Evolutionary conservation across 352 stramenopile species (phyloP).

Genomic region (Globisporangium polare): DNA sequence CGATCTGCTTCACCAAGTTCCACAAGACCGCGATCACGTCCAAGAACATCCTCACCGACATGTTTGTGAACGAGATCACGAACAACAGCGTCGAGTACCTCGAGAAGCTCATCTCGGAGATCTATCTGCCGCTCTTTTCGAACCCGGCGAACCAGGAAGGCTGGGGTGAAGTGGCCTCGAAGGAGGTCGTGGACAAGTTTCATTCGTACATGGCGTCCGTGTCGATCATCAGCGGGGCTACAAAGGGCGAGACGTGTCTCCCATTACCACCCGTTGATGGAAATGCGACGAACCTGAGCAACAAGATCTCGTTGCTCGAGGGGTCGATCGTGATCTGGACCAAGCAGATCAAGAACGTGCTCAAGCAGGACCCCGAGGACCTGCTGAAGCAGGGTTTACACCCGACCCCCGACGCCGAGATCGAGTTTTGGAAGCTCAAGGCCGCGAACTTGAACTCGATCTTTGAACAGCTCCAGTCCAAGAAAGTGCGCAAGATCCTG

Average conservation of each 20-base stretch:
- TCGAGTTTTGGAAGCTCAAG: slow-evolving; percentile 98
- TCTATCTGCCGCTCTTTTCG: slow-evolving; percentile 95
- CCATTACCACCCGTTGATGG: slow-evolving; percentile 91
- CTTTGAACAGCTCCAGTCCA: slow-evolving; percentile 92
- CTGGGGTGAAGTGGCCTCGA: slow-evolving; percentile 96
- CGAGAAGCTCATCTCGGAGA: slow-evolving; percentile 92
- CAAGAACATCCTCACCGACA: slow-evolving; percentile 84
- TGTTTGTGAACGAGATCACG: slow-evolving; percentile 85
- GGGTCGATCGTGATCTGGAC: slow-evolving; percentile 98
- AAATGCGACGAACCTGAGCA: slow-evolving; percentile 77
- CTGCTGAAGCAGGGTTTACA: slow-evolving; percentile 95
- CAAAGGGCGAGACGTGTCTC: slow-evolving; percentile 96
- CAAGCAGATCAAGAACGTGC: slow-evolving; percentile 98
- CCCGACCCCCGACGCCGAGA: slow-evolving; percentile 96
- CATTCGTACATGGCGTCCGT: slow-evolving; percentile 96
- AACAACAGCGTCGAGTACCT: slow-evolving; percentile 93
- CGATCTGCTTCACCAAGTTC: slow-evolving; percentile 91
- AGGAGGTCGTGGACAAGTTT: slow-evolving; percentile 97
- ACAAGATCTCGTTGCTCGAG: slow-evolving; percentile 96
- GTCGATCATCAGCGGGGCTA: slow-evolving; percentile 95
- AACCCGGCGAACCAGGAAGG: slow-evolving; percentile 94
- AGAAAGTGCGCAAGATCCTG: slow-evolving; percentile 94
- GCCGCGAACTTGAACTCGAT: slow-evolving; percentile 94
- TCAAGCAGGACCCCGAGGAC: slow-evolving; percentile 97
- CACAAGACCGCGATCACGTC: slow-evolving; percentile 72